These are phyloP conservation scores for Prunella vulgaris DNA, from an alignment of 257 asterid species.

Conservation along the genomic window DNA sequence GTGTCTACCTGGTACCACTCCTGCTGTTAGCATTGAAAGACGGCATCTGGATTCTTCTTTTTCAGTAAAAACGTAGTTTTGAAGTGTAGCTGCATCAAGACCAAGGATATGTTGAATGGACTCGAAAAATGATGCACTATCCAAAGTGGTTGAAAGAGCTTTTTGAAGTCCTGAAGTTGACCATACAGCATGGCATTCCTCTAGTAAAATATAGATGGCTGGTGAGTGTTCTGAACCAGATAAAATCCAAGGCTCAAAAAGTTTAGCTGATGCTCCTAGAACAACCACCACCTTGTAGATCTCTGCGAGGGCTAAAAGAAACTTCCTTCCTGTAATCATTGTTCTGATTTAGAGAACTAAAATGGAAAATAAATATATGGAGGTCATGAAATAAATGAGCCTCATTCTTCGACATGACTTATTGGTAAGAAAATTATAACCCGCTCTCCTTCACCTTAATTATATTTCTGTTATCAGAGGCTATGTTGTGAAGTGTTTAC, in stretches of 20 bases:
- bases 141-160: constrained; percentile 40
- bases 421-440: not conserved
- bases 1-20: constrained; percentile 55
- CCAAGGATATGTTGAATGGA: constrained; percentile 43
- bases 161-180: constrained; percentile 60
- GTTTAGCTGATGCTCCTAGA: constrained; percentile 60
- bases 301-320: constrained; percentile 64
- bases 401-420: not conserved
- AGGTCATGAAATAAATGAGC: not conserved
- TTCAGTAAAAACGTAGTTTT: constrained; percentile 37
- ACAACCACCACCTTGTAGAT: constrained; percentile 67
- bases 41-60: constrained; percentile 45
- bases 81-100: constrained; percentile 56
- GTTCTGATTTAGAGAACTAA: constrained; percentile 18
- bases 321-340: constrained; percentile 51
- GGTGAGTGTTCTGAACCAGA: constrained; percentile 34
- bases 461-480: not conserved
- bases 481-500: not conserved
- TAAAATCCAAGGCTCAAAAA: constrained; percentile 73
- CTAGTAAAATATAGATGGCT: constrained; percentile 36
- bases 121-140: constrained; percentile 34
- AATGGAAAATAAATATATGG: constrained; percentile 12
- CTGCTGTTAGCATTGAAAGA: constrained; percentile 55
- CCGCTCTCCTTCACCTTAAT: not conserved
- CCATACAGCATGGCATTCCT: constrained; percentile 62